Base-by-base conservation (phyloP, 2,329 filamentous ascomycete species). In the Fusarium chaquense region DNA sequence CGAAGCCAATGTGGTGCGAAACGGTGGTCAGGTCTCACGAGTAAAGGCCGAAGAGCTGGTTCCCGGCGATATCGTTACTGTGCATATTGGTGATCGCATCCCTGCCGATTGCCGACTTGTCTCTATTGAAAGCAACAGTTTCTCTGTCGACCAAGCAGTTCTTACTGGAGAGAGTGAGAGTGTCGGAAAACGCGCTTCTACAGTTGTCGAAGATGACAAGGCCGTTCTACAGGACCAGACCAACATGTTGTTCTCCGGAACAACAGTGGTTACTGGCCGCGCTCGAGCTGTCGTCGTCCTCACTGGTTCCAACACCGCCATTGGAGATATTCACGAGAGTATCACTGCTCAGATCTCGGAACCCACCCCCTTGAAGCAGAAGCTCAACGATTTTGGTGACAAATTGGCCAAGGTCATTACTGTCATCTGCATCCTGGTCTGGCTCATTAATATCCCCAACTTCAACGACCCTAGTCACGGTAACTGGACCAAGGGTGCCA, bases 241-340 rank as follows among this genome's bases (percentile, higher is more conserved):
- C 83, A 99, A 99, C 81, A 98, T 97, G 88, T 87, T 99, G 65
- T 99, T 99, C 83, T 99, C 97, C 2, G 97, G 97, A 75, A 99
- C 97, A 8, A 98, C 96, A 5, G 94, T 99, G 20, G 95, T 98
- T 22, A 97, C 92, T 70, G 96, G 96, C 67, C 93, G 95, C 79
- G 97, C 96, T 52, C 94, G 89, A 74, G 96, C 96, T 44, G 83
- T 98, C 55, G 96, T 99, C 28, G 94, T 94, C 67, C 82, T 97
- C 77, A 99, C 96, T 20, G 96, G 96, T 71, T 87, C 90, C 49
- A 92, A 89, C 76, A 99, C 96, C 28, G 96, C 96, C 38, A 99
- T 99, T 81, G 96, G 96, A 75, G 96, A 98, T 79, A 99, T 99
- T 70, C 96, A 99, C 79, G 96, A 98, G 82, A 98, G 94, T 84